Conservation (phyloP, 1,284 basidiomycete species). For the Leucoagaricus sp. region DNA sequence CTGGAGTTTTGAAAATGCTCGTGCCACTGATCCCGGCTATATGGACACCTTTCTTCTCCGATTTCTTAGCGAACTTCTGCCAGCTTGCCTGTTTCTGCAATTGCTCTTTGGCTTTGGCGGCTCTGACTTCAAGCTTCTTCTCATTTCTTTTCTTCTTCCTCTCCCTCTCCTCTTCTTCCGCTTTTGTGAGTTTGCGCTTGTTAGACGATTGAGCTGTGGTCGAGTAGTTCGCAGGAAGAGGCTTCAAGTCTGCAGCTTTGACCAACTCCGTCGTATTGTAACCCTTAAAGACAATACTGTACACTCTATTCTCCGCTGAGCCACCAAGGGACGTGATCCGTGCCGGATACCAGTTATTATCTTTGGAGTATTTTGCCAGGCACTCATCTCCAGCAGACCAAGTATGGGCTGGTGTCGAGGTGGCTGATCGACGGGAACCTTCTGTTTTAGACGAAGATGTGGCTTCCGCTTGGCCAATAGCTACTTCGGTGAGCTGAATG, state of each 20-base stretch:
- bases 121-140: conserved; percentile 88
- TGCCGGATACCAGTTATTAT: conserved; percentile 90
- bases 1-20: conserved; percentile 96
- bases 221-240: conserved; percentile 60
- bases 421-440: conserved; percentile 27
- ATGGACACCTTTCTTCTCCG: conserved; percentile 92
- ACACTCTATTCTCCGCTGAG: conserved; percentile 82
- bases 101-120: conserved; percentile 90
- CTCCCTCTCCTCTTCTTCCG: conserved; percentile 88
- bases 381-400: conserved; percentile 91
- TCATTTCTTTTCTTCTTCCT: conserved; percentile 96
- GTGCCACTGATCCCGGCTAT: conserved; percentile 86
- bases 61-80: conserved; percentile 98
- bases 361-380: conserved; percentile 88
- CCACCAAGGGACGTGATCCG: conserved; percentile 89
- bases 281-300: conserved; percentile 93
- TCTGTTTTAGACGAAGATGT: conserved; percentile 63
- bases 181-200: conserved; percentile 80
- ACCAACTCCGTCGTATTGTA: conserved; percentile 96
- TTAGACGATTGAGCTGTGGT: conserved; percentile 40
- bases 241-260: conserved; percentile 71
- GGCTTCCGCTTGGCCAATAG: conserved; percentile 66
- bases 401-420: conserved; percentile 48
- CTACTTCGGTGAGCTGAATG: conserved; percentile 82
- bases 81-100: conserved; percentile 87